phyloP scores from a whole-genome alignment of 2,329 filamentous ascomycete genomes.

The Diplodia scrobiculata region DNA sequence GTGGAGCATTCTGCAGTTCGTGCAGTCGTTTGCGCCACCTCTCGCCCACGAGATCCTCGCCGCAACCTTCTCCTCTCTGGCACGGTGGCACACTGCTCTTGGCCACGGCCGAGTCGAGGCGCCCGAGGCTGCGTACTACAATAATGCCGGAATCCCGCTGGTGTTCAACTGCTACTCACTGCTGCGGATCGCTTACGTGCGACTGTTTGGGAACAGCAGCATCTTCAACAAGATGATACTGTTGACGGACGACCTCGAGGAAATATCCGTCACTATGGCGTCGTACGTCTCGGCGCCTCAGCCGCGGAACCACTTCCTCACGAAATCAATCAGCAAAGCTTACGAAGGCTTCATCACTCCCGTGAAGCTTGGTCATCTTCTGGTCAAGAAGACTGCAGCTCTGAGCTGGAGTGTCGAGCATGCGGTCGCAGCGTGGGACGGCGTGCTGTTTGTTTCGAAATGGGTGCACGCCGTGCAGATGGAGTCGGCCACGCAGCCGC shows the following conservation, averaged over 20 bases:
- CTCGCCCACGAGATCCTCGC: neutral
- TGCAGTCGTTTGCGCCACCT: conserved; percentile 34
- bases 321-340: conserved; percentile 37
- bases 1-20: conserved; percentile 41
- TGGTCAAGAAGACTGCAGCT: conserved; percentile 40
- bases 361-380: conserved; percentile 36
- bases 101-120: conserved; percentile 28
- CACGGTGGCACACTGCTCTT: conserved; percentile 36
- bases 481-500: conserved; percentile 30
- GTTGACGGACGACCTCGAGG: conserved; percentile 37
- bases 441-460: conserved; percentile 39
- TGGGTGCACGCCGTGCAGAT: conserved; percentile 41
- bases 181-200: conserved; percentile 41
- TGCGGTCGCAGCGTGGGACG: conserved; percentile 42
- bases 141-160: conserved; percentile 37
- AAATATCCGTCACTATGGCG: conserved; percentile 33
- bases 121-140: conserved; percentile 30
- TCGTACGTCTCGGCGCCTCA: conserved; percentile 36
- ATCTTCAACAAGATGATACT: conserved; percentile 39
- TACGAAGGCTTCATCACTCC: conserved; percentile 38
- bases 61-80: conserved; percentile 36
- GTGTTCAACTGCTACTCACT: conserved; percentile 43
- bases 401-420: conserved; percentile 42
- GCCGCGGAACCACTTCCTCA: conserved; percentile 36
- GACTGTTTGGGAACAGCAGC: conserved; percentile 38